Evolutionary conservation across 2,329 filamentous ascomycete genomes (phyloP).

Genomic region (Aspergillus intermedius): DNA sequence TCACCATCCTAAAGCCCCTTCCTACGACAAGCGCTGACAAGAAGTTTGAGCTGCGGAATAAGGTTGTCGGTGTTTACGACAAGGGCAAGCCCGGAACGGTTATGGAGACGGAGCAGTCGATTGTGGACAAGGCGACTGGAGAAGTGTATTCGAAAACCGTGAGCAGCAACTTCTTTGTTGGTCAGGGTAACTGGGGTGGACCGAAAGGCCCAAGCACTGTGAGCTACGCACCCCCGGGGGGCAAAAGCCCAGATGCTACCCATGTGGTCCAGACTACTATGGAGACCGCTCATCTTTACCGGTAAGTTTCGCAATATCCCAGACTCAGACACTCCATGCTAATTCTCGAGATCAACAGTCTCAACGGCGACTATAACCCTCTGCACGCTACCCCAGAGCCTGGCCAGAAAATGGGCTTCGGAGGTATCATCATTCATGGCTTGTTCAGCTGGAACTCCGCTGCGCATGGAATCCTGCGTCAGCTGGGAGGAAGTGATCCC

Average conservation of each 20-base stretch:
- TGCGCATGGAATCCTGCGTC: constrained; percentile 64
- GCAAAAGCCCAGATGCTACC: constrained; percentile 62
- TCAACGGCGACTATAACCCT: constrained; percentile 93
- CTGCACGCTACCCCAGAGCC: constrained; percentile 82
- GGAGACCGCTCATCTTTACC: constrained; percentile 70
- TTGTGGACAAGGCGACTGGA: constrained; percentile 63
- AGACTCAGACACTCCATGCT: not conserved
- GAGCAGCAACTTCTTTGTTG: constrained; percentile 71
- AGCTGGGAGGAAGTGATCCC: constrained; percentile 69
- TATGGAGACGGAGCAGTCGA: constrained; percentile 68
- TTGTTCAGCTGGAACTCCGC: constrained; percentile 81
- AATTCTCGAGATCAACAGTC: constrained; percentile 39
- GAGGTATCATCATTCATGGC: constrained; percentile 82
- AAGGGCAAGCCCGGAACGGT: constrained; percentile 80
- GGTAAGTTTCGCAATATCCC: constrained; percentile 31
- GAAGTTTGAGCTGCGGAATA: constrained; percentile 69
- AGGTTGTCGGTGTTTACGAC: constrained; percentile 80
- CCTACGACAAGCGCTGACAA: constrained; percentile 64
- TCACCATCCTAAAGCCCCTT: constrained; percentile 69
- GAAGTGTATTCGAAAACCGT: constrained; percentile 66
- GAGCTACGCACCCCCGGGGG: constrained; percentile 70
- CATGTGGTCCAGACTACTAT: constrained; percentile 63
- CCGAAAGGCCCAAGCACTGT: constrained; percentile 75
- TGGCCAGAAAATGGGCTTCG: constrained; percentile 83
- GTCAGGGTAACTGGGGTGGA: constrained; percentile 76